These are phyloP conservation scores for Leucocoprinus sp. DNA, from an alignment of 768 basidiomycete genomes.

Conservation along the genomic window DNA sequence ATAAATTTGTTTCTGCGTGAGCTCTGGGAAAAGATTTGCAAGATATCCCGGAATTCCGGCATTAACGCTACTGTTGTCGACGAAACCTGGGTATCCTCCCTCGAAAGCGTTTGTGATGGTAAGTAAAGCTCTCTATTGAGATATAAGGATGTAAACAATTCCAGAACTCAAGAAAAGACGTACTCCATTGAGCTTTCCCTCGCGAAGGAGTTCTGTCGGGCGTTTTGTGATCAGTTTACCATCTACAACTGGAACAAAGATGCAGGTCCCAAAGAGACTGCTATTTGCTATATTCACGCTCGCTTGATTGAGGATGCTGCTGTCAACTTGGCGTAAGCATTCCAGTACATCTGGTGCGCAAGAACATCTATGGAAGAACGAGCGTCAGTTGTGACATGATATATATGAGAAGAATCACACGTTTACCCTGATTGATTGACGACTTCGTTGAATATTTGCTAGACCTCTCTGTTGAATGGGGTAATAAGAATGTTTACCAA, in stretches of 20 bases:
- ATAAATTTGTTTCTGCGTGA: neutral
- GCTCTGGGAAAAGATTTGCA: neutral
- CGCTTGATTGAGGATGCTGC: slow-evolving; percentile 21
- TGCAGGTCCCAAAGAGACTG: slow-evolving; percentile 31
- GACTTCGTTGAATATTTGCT: slow-evolving; percentile 26
- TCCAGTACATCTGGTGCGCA: slow-evolving; percentile 23
- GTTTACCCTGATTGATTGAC: slow-evolving; percentile 27
- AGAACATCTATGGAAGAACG: slow-evolving; percentile 23
- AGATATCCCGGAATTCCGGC: neutral
- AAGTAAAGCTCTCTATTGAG: too few species aligned
- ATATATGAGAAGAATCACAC: slow-evolving; percentile 1
- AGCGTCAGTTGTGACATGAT: neutral
- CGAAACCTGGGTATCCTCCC: neutral
- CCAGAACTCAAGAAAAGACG: neutral
- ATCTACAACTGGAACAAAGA: slow-evolving; percentile 40
- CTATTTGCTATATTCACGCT: slow-evolving; percentile 24
- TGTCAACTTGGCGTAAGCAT: slow-evolving; percentile 31
- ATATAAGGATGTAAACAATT: neutral
- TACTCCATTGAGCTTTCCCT: slow-evolving; percentile 26
- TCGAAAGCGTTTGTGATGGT: too few species aligned
- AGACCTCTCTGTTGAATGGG: neutral
- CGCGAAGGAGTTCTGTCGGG: slow-evolving; percentile 27
- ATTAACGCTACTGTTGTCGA: neutral
- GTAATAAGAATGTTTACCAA: neutral
- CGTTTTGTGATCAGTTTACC: slow-evolving; percentile 36